Conservation (phyloP, 1,284 basidiomycete genomes). For the Prillingera fragicola region DNA sequence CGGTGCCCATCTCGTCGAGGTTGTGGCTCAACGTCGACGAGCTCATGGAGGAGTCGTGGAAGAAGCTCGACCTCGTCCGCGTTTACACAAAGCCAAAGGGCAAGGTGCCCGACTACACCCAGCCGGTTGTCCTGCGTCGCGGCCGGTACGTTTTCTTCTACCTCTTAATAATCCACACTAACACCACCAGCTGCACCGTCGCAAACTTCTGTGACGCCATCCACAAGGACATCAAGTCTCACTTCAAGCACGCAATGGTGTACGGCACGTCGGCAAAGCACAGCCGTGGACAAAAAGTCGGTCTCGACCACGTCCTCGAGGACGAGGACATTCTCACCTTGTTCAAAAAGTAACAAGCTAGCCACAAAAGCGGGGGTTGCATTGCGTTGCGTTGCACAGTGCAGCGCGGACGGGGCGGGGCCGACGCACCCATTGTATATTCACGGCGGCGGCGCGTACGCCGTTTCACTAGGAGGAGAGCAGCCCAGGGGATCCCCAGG, state of each 20-base stretch:
- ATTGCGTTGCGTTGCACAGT: too few species aligned
- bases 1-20: constrained; percentile 66
- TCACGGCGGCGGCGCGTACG: too few species aligned
- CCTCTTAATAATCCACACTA: too few species aligned
- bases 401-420: too few species aligned
- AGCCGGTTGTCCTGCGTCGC: constrained; percentile 61
- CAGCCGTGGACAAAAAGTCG: constrained; percentile 91
- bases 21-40: constrained; percentile 95
- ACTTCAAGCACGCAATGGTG: constrained; percentile 61
- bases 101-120: constrained; percentile 76
- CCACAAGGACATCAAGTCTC: constrained; percentile 49
- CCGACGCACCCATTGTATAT: too few species aligned
- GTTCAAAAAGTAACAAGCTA: constrained; percentile 4
- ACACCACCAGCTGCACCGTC: constrained; percentile 50
- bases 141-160: constrained; percentile 51
- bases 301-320: constrained; percentile 78
- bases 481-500: too few species aligned
- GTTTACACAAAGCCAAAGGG: constrained; percentile 90
- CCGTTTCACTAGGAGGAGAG: too few species aligned
- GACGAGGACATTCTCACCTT: constrained; percentile 62
- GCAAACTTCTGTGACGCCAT: constrained; percentile 81
- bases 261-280: constrained; percentile 97
- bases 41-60: constrained; percentile 84
- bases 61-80: constrained; percentile 59
- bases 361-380: too few species aligned